Conservation (phyloP, 176 grass and related monocot genomes). For the Oryza coarctata region DNA sequence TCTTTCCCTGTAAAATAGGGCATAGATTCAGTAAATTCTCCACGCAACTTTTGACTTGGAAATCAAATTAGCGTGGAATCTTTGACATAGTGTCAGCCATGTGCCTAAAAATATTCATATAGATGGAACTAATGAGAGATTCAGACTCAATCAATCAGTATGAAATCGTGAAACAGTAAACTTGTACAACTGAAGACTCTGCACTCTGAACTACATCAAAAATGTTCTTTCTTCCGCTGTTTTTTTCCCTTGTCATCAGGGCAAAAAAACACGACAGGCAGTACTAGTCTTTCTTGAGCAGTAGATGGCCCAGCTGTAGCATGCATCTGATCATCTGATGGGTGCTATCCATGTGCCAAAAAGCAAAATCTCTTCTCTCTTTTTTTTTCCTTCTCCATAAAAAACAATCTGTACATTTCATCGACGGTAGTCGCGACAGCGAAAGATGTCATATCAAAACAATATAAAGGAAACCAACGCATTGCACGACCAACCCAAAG, state of each 20-base stretch:
- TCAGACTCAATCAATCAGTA: not conserved
- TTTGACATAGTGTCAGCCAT: not conserved
- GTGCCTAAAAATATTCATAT: not conserved
- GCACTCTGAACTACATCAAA: not conserved
- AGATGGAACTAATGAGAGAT: not conserved
- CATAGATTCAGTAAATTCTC: conserved; percentile 1
- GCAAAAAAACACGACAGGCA: not conserved
- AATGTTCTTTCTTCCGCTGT: not conserved
- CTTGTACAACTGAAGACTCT: not conserved
- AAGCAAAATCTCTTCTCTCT: not conserved
- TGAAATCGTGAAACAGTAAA: conserved; percentile 4
- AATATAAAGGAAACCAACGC: not conserved
- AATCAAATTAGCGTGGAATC: not conserved
- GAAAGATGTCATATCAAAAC: not conserved
- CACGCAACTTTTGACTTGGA: conserved; percentile 10
- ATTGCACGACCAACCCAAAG: not conserved
- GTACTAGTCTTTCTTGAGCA: not conserved
- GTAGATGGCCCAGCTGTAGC: not conserved
- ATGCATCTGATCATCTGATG: not conserved
- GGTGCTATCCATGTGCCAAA: conserved; percentile 35
- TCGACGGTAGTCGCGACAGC: conserved; percentile 6
- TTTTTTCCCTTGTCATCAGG: not conserved
- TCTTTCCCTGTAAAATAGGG: conserved; percentile 31
- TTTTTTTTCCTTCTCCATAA: not conserved
- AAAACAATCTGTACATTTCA: conserved; percentile 30